phyloP scores from a whole-genome alignment of 2,329 filamentous ascomycete genomes.

The Xylariaceae sp. region DNA sequence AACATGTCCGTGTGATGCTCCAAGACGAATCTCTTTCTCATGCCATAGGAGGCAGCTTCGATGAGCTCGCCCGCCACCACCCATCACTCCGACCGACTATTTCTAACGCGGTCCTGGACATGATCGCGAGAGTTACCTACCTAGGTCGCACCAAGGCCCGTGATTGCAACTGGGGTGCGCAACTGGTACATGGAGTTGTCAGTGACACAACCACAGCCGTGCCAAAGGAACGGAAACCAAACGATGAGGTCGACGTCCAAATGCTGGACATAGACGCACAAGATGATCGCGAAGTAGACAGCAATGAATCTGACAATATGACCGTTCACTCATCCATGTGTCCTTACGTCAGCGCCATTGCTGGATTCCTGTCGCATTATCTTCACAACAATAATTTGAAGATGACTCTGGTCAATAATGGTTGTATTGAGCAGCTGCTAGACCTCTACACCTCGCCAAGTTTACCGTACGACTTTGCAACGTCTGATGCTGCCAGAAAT shows the following conservation, averaged over 20 bases:
- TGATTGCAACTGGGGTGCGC: conserved; percentile 69
- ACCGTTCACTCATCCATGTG: conserved; percentile 42
- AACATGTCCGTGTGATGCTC: conserved; percentile 81
- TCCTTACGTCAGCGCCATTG: conserved; percentile 70
- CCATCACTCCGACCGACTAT: conserved; percentile 77
- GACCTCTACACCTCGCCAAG: conserved; percentile 81
- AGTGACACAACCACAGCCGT: conserved; percentile 58
- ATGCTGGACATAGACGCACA: conserved; percentile 57
- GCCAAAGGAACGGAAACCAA: conserved; percentile 37
- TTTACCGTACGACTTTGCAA: conserved; percentile 69
- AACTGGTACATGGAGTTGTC: conserved; percentile 62
- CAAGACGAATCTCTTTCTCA: conserved; percentile 65
- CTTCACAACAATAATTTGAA: conserved; percentile 72
- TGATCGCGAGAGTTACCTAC: conserved; percentile 77
- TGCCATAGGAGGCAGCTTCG: conserved; percentile 78
- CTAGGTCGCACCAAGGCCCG: conserved; percentile 68
- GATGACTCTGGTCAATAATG: conserved; percentile 68
- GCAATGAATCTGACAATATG: conserved; percentile 10
- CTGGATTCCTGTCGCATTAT: conserved; percentile 72
- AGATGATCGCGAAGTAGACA: conserved; percentile 18
- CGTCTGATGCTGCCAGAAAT: conserved; percentile 62
- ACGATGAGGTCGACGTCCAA: conserved; percentile 53
- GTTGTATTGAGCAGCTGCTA: conserved; percentile 78
- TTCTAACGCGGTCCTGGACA: conserved; percentile 78
- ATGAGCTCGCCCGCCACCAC: conserved; percentile 92